These are phyloP conservation scores for Cryoendolithus antarcticus DNA, from an alignment of 2,329 filamentous ascomycete species.

Conservation along the genomic window DNA sequence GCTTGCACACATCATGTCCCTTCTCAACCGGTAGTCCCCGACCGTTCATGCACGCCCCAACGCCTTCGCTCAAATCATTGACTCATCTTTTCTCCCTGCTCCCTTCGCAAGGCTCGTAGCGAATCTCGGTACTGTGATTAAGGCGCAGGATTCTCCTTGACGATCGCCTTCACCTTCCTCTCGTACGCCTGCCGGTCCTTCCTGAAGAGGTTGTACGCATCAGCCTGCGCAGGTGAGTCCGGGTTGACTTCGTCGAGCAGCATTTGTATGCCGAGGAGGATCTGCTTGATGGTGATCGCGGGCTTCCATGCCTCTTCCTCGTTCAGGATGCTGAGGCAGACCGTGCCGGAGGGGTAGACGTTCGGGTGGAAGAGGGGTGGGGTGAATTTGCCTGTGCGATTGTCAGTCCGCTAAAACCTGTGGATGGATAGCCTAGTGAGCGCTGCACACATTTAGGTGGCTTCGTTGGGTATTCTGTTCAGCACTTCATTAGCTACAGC, in stretches of 20 bases:
- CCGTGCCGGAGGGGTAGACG: conserved; percentile 94
- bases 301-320: conserved; percentile 99
- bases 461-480: conserved; percentile 88
- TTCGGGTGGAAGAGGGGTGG: conserved; percentile 97
- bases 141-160: conserved; percentile 76
- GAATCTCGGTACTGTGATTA: conserved; percentile 4
- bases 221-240: conserved; percentile 89
- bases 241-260: conserved; percentile 93
- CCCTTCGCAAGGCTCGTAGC: neutral
- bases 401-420: conserved; percentile 10
- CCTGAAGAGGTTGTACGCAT: conserved; percentile 95
- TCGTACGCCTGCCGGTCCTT: conserved; percentile 81
- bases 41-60: neutral
- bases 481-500: neutral
- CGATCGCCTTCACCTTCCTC: conserved; percentile 71
- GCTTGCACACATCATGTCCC: neutral
- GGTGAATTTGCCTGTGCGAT: conserved; percentile 70
- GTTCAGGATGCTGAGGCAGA: conserved; percentile 93
- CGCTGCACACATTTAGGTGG: conserved; percentile 79
- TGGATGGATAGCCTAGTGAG: neutral
- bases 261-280: conserved; percentile 89
- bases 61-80: conserved; percentile 3
- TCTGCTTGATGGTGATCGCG: conserved; percentile 96
- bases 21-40: neutral
- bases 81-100: conserved; percentile 3